Conservation (phyloP, 2,329 filamentous ascomycete genomes). For the Fragosphaeria purpurea region DNA sequence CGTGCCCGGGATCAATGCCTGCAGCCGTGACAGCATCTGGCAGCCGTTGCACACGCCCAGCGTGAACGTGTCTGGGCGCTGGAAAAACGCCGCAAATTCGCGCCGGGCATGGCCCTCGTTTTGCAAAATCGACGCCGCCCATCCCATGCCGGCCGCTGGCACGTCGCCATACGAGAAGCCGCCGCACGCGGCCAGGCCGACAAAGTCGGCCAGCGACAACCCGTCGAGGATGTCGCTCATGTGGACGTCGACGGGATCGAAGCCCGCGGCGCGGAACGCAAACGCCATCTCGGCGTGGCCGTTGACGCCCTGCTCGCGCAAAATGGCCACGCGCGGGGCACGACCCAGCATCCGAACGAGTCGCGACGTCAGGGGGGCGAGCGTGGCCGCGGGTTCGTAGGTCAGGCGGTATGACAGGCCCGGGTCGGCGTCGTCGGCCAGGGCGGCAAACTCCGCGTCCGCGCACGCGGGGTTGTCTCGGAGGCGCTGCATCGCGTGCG, state of each 20-base stretch:
- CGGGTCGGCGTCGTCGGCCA: conserved; percentile 66
- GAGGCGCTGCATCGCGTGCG: conserved; percentile 80
- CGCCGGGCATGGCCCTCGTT: conserved; percentile 59
- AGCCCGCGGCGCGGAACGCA: conserved; percentile 83
- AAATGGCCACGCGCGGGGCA: conserved; percentile 71
- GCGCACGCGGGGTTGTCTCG: conserved; percentile 83
- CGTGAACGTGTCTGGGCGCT: conserved; percentile 78
- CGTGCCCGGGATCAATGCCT: conserved; percentile 78
- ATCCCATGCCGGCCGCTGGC: conserved; percentile 89
- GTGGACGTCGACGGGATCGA: conserved; percentile 86
- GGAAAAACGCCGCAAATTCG: conserved; percentile 80
- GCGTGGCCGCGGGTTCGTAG: conserved; percentile 69
- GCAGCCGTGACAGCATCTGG: conserved; percentile 81
- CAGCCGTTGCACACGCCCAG: conserved; percentile 96
- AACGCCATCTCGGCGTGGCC: conserved; percentile 97
- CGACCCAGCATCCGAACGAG: conserved; percentile 48
- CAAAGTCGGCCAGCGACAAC: conserved; percentile 71
- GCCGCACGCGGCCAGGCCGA: conserved; percentile 86
- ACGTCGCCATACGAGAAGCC: conserved; percentile 80
- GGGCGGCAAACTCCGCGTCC: conserved; percentile 67
- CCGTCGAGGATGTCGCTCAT: conserved; percentile 87
- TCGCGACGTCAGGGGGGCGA: conserved; percentile 56
- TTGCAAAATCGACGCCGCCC: conserved; percentile 87
- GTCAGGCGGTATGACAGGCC: conserved; percentile 77
- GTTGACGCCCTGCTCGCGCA: conserved; percentile 93